Percentiles rank a stretch among this genome's conserved stretches.
Evolutionary conservation across 768 basidiomycete species (phyloP).

Genomic region (Leccinum sublutescens): DNA sequence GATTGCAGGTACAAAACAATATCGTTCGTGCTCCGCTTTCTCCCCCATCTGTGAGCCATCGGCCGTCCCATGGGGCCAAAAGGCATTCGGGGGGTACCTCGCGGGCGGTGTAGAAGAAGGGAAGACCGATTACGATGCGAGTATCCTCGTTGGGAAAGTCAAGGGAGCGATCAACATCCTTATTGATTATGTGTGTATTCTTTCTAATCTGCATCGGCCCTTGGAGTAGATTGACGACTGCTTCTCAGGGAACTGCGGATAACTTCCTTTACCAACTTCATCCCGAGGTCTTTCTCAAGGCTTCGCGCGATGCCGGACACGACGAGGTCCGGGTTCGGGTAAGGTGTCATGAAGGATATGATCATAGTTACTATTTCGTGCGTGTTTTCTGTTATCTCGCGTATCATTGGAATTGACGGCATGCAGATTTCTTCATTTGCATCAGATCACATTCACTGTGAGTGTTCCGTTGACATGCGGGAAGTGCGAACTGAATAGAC

Average conservation of each 20-base stretch:
- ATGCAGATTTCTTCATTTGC: constrained; percentile 84
- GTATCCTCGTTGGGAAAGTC: constrained; percentile 66
- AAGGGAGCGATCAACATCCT: constrained; percentile 73
- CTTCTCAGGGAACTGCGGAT: constrained; percentile 68
- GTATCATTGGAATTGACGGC: not conserved
- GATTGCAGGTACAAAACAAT: constrained; percentile 53
- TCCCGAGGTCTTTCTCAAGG: constrained; percentile 84
- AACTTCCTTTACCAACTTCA: constrained; percentile 85
- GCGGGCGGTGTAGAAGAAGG: constrained; percentile 76
- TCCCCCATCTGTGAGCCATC: constrained; percentile 84
- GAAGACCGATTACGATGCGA: constrained; percentile 74
- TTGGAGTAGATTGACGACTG: constrained; percentile 1
- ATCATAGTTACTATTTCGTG: constrained; percentile 90
- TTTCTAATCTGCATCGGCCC: not conserved
- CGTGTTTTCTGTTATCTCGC: constrained; percentile 13
- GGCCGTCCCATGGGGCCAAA: constrained; percentile 86
- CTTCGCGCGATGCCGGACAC: constrained; percentile 70
- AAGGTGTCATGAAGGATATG: constrained; percentile 78
- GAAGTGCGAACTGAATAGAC: constrained; percentile 10
- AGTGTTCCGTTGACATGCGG: constrained; percentile 29
- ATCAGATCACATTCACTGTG: constrained; percentile 86
- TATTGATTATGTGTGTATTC: constrained; percentile 73
- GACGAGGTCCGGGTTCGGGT: constrained; percentile 76
- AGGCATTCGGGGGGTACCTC: constrained; percentile 87
- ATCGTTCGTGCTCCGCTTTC: constrained; percentile 88